Evolutionary conservation across 352 stramenopile species (phyloP).

Genomic region (Globisporangium alternatum): DNA sequence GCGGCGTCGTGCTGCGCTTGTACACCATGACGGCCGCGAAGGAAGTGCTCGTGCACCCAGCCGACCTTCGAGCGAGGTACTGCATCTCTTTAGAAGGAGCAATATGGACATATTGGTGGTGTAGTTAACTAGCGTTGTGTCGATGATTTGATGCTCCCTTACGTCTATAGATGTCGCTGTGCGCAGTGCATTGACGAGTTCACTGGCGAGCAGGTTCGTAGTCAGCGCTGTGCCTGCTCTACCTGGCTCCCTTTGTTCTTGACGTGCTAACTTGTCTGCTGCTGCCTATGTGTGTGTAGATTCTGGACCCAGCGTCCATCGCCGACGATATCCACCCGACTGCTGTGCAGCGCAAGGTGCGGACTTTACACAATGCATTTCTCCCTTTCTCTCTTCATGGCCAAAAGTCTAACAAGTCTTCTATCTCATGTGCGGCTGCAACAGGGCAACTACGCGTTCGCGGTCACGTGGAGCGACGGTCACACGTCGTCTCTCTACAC

Average conservation of each 20-base stretch:
- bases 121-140: background rate
- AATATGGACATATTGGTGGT: background rate
- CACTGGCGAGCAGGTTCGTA: conserved; percentile 67
- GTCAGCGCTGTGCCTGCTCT: too few relatives aligned
- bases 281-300: conserved; percentile 24
- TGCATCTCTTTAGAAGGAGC: too few relatives aligned
- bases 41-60: conserved; percentile 68
- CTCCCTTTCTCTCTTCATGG: conserved; percentile 13
- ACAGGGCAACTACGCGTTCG: conserved; percentile 97
- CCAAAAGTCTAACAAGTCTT: background rate
- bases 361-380: background rate
- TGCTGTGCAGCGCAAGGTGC: conserved; percentile 79
- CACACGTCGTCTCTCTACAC: conserved; percentile 97
- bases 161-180: conserved; percentile 59
- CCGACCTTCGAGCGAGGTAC: conserved; percentile 68
- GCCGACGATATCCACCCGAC: conserved; percentile 78
- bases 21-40: conserved; percentile 73
- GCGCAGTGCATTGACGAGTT: conserved; percentile 88
- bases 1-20: conserved; percentile 75
- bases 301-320: conserved; percentile 70
- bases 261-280: background rate
- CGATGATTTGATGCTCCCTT: background rate
- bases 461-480: conserved; percentile 97
- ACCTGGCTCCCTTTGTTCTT: background rate
- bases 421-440: background rate